Evolutionary conservation across 805 yeast genomes (phyloP).

Genomic region (Geotrichum ghanense): DNA sequence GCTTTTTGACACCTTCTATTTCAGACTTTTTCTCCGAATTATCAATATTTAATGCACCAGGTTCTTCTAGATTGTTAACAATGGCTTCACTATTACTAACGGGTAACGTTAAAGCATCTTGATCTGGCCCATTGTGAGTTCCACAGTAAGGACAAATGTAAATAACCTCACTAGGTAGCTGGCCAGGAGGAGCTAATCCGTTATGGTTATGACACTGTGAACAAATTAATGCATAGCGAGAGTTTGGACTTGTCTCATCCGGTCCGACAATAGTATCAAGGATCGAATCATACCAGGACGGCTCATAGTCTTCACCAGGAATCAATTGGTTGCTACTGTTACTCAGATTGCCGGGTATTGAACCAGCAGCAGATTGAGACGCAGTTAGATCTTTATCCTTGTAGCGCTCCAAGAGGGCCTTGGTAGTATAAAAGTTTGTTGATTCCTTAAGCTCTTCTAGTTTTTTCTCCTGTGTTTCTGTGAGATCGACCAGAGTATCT

Average conservation of each 20-base stretch:
- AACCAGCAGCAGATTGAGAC: background rate
- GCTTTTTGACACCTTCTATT: no score
- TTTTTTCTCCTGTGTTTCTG: conserved; percentile 38
- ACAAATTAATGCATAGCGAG: conserved; percentile 65
- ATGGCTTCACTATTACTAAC: no score
- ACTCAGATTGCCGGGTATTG: background rate
- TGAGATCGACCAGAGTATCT: conserved; percentile 25
- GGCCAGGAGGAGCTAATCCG: conserved; percentile 71
- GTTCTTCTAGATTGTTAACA: no score
- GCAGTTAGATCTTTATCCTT: background rate
- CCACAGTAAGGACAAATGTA: conserved; percentile 61
- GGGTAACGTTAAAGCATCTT: no score
- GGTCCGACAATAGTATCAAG: conserved; percentile 41
- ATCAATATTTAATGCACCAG: no score
- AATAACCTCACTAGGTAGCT: conserved; percentile 36
- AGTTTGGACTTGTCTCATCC: conserved; percentile 49
- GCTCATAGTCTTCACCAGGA: conserved; percentile 11
- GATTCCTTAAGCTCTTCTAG: conserved; percentile 57
- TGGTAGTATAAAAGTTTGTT: conserved; percentile 68
- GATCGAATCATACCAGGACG: conserved; percentile 33
- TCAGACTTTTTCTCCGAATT: no score
- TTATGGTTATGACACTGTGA: conserved; percentile 54
- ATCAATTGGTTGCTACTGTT: background rate
- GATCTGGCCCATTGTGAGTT: background rate
- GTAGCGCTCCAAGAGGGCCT: conserved; percentile 55